These are phyloP conservation scores for Pythium phragmiticola DNA, from an alignment of 352 stramenopile genomes.

Conservation along the genomic window DNA sequence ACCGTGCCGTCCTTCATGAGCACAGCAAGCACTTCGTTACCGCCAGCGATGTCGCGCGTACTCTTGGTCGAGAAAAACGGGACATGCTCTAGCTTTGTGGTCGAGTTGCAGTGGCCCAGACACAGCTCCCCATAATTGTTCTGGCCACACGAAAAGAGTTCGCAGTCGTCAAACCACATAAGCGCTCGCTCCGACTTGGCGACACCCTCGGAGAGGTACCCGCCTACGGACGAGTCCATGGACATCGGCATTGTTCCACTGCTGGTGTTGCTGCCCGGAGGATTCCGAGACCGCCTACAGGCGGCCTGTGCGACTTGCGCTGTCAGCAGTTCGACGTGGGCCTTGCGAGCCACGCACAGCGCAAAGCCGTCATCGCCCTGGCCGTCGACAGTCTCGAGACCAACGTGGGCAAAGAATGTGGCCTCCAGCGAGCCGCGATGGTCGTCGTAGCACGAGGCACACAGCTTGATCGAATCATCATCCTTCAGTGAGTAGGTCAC, in stretches of 20 bases:
- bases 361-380: slow-evolving; percentile 33
- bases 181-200: slow-evolving; percentile 20
- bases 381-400: slow-evolving; percentile 34
- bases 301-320: slow-evolving; percentile 30
- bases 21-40: slow-evolving; percentile 85
- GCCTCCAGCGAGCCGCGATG: slow-evolving; percentile 57
- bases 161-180: slow-evolving; percentile 72
- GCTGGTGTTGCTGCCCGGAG: neutral
- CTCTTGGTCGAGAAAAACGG: slow-evolving; percentile 82
- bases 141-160: slow-evolving; percentile 86
- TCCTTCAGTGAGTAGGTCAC: slow-evolving; percentile 65
- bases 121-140: slow-evolving; percentile 90
- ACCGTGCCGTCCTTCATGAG: slow-evolving; percentile 83
- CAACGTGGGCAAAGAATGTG: slow-evolving; percentile 43
- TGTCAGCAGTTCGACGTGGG: slow-evolving; percentile 52
- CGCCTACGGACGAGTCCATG: neutral
- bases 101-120: slow-evolving; percentile 85
- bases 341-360: slow-evolving; percentile 53
- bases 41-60: slow-evolving; percentile 65
- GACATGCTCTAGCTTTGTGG: slow-evolving; percentile 83
- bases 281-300: slow-evolving; percentile 36
- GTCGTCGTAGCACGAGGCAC: slow-evolving; percentile 75
- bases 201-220: neutral
- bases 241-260: neutral
- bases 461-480: slow-evolving; percentile 60